phyloP scores from a whole-genome alignment of 2,329 filamentous ascomycete genomes.

The Claviceps sp. region DNA sequence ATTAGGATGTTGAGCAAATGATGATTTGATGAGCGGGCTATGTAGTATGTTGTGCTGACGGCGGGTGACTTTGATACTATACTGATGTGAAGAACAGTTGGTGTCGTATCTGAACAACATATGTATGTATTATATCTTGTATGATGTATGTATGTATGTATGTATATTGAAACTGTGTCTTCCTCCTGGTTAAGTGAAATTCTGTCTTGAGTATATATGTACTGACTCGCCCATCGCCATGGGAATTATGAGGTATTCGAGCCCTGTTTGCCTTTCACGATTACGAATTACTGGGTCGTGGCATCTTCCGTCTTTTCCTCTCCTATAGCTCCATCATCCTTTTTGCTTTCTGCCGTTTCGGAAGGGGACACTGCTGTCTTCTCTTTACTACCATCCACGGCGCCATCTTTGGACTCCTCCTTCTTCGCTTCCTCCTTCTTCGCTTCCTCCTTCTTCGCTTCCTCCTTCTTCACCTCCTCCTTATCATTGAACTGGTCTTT shows the following conservation, averaged over 20 bases:
- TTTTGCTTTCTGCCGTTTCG: constrained; percentile 10
- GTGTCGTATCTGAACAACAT: no score
- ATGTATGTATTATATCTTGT: no score
- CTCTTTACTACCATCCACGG: constrained; percentile 14
- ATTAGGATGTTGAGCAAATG: constrained; percentile 20
- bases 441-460: constrained; percentile 12
- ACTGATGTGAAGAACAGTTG: no score
- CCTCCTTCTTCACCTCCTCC: no score
- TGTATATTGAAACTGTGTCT: no score
- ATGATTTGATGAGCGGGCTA: not conserved
- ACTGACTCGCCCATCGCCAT: no score
- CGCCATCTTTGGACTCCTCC: constrained; percentile 12
- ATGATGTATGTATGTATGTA: no score
- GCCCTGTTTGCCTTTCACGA: not conserved
- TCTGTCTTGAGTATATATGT: no score
- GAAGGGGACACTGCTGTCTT: not conserved
- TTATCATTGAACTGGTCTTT: no score
- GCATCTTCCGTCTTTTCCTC: constrained; percentile 5
- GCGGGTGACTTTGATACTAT: not conserved
- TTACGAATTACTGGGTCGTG: not conserved
- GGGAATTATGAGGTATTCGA: not conserved
- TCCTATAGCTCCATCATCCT: constrained; percentile 4
- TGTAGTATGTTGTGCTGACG: not conserved
- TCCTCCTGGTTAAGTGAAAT: no score
- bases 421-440: constrained; percentile 11